phyloP scores from a whole-genome alignment of 176 grass and related monocot species.

The Oryza longistaminata region DNA sequence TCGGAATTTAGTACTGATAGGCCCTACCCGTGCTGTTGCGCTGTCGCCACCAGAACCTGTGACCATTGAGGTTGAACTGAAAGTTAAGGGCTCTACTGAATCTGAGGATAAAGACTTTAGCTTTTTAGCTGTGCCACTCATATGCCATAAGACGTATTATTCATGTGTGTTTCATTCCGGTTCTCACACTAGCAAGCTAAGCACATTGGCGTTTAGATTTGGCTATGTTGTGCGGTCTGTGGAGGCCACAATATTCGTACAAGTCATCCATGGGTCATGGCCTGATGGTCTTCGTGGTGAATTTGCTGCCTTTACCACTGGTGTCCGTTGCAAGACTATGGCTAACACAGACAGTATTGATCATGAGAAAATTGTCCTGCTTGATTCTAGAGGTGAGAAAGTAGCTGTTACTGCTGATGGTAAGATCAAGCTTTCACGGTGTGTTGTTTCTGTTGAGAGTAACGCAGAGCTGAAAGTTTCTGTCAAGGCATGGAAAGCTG shows the following conservation, averaged over 20 bases:
- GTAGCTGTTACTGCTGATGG: not conserved
- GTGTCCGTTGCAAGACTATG: not conserved
- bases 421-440: not conserved
- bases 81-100: constrained; percentile 5
- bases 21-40: constrained; percentile 2
- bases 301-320: not conserved
- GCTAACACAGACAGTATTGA: no score
- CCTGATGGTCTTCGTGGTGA: not conserved
- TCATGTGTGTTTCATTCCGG: not conserved
- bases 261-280: not conserved
- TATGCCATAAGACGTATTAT: not conserved
- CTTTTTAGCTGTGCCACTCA: not conserved
- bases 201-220: constrained; percentile 13
- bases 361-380: no score
- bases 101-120: not conserved
- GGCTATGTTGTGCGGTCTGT: not conserved
- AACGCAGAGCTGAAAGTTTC: not conserved
- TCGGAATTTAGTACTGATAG: not conserved
- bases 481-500: not conserved
- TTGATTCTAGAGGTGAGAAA: not conserved
- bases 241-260: constrained; percentile 12
- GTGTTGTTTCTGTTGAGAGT: not conserved
- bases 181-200: constrained; percentile 26
- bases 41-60: not conserved
- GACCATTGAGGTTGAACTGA: constrained; percentile 13